These are phyloP conservation scores for Kodamaea fungicola DNA, from an alignment of 1,139 yeast species.

Conservation along the genomic window DNA sequence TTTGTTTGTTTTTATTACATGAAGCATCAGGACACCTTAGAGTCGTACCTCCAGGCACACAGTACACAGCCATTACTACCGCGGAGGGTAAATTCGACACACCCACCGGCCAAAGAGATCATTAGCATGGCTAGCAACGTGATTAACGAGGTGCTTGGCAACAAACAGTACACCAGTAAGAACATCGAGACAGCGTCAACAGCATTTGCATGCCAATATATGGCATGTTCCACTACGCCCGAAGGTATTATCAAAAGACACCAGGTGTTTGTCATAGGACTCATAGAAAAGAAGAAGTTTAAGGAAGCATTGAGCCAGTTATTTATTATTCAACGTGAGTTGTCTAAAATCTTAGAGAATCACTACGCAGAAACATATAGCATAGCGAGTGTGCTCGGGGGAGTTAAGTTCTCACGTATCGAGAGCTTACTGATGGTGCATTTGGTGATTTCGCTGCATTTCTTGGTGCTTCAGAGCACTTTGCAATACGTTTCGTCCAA, in stretches of 20 bases:
- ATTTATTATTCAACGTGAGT: slow-evolving; percentile 8
- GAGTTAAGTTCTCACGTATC: slow-evolving; percentile 2
- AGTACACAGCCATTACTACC: neutral
- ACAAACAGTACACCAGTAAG: slow-evolving; percentile 2
- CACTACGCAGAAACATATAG: neutral
- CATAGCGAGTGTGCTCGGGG: neutral
- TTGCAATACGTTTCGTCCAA: slow-evolving; percentile 24
- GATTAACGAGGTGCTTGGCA: slow-evolving; percentile 6
- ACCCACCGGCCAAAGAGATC: slow-evolving; percentile 7
- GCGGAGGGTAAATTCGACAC: neutral
- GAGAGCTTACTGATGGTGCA: slow-evolving; percentile 15
- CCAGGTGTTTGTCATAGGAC: slow-evolving; percentile 27
- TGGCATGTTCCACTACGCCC: neutral
- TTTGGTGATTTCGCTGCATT: slow-evolving; percentile 29
- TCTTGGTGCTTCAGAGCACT: slow-evolving; percentile 28
- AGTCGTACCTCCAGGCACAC: neutral
- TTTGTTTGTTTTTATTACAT: neutral
- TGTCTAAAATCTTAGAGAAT: slow-evolving; percentile 2
- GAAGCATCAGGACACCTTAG: neutral
- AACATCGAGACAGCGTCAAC: neutral
- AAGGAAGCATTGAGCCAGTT: slow-evolving; percentile 13
- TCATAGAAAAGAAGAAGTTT: slow-evolving; percentile 23
- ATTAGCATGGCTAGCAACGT: slow-evolving; percentile 10
- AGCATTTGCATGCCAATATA: slow-evolving; percentile 17
- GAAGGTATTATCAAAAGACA: slow-evolving; percentile 20